Evolutionary conservation across 257 asterid genomes (phyloP).

Genomic region (Solanum paucissectum): DNA sequence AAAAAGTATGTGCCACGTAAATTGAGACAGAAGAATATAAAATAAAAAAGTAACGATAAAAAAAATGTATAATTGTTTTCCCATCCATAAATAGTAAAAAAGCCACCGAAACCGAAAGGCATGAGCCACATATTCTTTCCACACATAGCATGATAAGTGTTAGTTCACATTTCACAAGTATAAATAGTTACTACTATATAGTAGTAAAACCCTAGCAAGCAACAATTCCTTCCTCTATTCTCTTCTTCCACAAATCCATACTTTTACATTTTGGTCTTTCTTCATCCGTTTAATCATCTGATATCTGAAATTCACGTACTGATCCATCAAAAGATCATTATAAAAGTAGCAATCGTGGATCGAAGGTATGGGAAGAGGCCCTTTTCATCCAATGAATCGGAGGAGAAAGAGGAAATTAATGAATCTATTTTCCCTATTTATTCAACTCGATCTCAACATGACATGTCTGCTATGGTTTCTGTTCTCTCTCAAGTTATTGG

Average conservation of each 20-base stretch:
- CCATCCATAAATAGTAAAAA: not conserved
- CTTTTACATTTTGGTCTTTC: not conserved
- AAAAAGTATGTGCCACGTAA: not conserved
- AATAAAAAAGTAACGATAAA: not conserved
- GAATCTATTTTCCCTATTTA: not conserved
- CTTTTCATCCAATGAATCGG: constrained; percentile 17
- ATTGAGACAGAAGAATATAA: accelerated
- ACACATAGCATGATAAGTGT: not conserved
- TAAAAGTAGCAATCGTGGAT: not conserved
- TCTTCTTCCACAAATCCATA: not conserved
- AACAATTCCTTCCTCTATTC: not conserved
- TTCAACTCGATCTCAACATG: not conserved
- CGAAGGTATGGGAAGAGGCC: constrained; percentile 22
- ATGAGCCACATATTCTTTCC: not conserved
- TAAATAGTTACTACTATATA: not conserved
- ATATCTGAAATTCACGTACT: not conserved
- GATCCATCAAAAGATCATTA: not conserved
- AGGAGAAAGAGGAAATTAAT: constrained; percentile 2
- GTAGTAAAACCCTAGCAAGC: not conserved
- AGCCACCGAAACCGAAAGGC: not conserved
- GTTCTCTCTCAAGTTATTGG: constrained; percentile 6
- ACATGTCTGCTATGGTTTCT: constrained; percentile 4
- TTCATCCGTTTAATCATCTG: not conserved
- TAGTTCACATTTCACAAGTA: not conserved
- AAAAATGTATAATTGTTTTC: not conserved